Base-by-base conservation (phyloP, 73 alveolate species). In the Stentor coeruleus region DNA sequence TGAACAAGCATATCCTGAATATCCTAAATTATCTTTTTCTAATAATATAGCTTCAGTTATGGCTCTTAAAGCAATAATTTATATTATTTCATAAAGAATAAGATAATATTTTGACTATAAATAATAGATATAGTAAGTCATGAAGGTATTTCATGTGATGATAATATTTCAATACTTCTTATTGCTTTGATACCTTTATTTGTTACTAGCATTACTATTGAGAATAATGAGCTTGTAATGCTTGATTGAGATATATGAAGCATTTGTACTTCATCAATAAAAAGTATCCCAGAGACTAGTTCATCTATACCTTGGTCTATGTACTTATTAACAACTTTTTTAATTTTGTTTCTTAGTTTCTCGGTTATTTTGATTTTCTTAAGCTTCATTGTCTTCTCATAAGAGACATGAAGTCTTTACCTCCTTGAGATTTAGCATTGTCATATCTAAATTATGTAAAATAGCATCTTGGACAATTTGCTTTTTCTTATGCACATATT, bases 331-430 rank as follows among this genome's bases (percentile, higher is more conserved):
- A 98, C 99, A 15, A 98, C 99, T 88, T 98, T 96, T 84, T 98
- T 98, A 85, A 98, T 97, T 88, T 98, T 99, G 26, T 90, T 88
- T 84, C 99, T 90, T 81, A 98, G 95, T 87, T 97, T 98, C 81
- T 98, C 99, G 20, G 99, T 98, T 84, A 98, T 98, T 87, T 98
- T 99, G n/a, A 99, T 98, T 87, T 97, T 98, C 80, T 96, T 94
- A 15, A 96, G 98, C 86, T 98, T 95, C 96, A 93, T 92, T 66
- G 97, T 93, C 90, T 89, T 75, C 98, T 97, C 99, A 98, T 97
- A 85, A 98, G 91, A 20, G 99, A 94, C 76, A 95, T 87, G 89
- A 98, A 93, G 74, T 98, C 99, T 77, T 97, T 98, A 3, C 99
- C 99, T 41, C 99, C 99, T 87, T 95, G 98, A 28, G 99, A 99